Evolutionary conservation across 1,284 basidiomycete species (phyloP).

Genomic region (Ustilago crameri): DNA sequence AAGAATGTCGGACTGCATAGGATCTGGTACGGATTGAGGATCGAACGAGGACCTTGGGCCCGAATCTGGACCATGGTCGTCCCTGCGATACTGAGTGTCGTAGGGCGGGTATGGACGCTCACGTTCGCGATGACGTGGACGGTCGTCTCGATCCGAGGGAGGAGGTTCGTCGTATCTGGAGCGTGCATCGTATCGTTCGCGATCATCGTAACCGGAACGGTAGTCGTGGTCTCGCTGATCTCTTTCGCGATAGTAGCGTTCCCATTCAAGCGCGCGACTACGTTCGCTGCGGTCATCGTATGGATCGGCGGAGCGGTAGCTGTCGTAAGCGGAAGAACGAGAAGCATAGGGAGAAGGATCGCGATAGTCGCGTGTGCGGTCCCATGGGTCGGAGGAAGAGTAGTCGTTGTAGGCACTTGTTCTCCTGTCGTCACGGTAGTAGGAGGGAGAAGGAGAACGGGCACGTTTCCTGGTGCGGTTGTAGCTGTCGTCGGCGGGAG

Average conservation of each 20-base stretch:
- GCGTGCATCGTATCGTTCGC: conserved; percentile 41
- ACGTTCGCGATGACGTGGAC: conserved; percentile 25
- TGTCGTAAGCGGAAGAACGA: conserved; percentile 32
- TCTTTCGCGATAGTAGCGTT: conserved; percentile 46
- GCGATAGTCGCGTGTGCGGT: conserved; percentile 42
- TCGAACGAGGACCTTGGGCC: conserved; percentile 11
- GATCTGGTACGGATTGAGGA: conserved; percentile 25
- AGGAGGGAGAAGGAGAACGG: conserved; percentile 43
- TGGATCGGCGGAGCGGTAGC: conserved; percentile 28
- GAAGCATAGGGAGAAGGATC: conserved; percentile 27
- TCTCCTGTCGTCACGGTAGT: conserved; percentile 35
- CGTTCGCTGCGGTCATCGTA: conserved; percentile 43
- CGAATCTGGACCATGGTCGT: conserved; percentile 13
- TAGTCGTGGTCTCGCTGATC: conserved; percentile 34
- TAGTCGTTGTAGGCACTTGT: conserved; percentile 33
- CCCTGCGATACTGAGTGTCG: conserved; percentile 31
- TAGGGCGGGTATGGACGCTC: conserved; percentile 23
- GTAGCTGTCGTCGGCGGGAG: conserved; percentile 31
- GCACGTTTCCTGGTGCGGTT: conserved; percentile 47
- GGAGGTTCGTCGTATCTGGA: conserved; percentile 39
- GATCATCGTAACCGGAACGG: conserved; percentile 27
- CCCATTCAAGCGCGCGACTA: conserved; percentile 37
- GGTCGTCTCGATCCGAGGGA: conserved; percentile 22
- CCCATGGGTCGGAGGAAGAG: conserved; percentile 38
- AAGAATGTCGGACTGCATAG: conserved; percentile 49